Evolutionary conservation across 768 basidiomycete species (phyloP).

Genomic region (Boletus barrowsii): DNA sequence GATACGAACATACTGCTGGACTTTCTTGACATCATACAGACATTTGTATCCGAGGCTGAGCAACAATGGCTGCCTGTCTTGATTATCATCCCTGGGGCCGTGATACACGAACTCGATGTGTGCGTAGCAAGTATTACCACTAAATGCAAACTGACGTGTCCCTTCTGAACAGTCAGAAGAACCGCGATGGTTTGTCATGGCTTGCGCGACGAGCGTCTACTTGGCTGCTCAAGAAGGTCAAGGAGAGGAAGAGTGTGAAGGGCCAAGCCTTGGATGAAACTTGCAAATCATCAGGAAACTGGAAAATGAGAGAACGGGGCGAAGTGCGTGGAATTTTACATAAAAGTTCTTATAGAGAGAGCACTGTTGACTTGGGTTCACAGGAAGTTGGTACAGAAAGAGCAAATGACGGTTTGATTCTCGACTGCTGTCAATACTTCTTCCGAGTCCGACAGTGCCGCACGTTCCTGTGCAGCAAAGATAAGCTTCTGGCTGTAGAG

Average conservation of each 20-base stretch:
- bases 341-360: background rate
- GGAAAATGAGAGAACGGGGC: constrained; percentile 49
- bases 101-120: constrained; percentile 78
- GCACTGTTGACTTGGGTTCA: background rate
- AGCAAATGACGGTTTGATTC: constrained; percentile 65
- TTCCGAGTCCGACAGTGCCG: constrained; percentile 34
- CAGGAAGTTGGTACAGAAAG: constrained; percentile 34
- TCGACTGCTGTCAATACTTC: constrained; percentile 75
- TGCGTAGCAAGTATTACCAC: constrained; percentile 29
- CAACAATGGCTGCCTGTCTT: constrained; percentile 45
- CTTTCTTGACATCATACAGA: constrained; percentile 58
- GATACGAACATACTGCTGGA: constrained; percentile 81
- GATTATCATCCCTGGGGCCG: constrained; percentile 69
- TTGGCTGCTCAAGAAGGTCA: constrained; percentile 64
- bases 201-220: constrained; percentile 67
- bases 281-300: constrained; percentile 55
- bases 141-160: background rate
- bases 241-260: constrained; percentile 52
- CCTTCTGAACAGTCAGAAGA: constrained; percentile 36
- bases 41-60: constrained; percentile 64
- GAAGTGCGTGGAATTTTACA: constrained; percentile 37
- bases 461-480: constrained; percentile 64
- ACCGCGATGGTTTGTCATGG: constrained; percentile 46
- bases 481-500: constrained; percentile 63
- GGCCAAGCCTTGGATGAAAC: constrained; percentile 66